Base-by-base conservation (phyloP, 2,329 filamentous ascomycete genomes). In the Phoma sp. region DNA sequence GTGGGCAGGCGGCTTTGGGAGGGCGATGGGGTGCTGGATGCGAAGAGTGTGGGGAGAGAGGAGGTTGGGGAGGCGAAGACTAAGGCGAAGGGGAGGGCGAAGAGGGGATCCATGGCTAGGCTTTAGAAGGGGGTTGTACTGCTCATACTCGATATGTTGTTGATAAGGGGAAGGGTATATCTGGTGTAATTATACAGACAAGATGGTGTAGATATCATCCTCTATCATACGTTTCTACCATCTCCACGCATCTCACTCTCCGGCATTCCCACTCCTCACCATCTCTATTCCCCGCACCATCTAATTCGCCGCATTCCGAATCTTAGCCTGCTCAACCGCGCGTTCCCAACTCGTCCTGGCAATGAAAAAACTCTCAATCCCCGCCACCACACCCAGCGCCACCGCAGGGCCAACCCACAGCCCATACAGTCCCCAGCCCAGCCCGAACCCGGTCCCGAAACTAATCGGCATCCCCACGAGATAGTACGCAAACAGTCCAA, bases 401-500 rank as follows among this genome's bases (percentile, higher is more conserved):
- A 96, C 73, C 1, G 78, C 78, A 1, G 79, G 79, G 4, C 79
- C 79, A 51, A 49, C 78, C 93, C 93, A 98, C 14, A 98, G 78
- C 0, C 93, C 93, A 51, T 85, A 81, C 33, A 98, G 78, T 41
- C 86, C 85, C 91, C 89, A 96, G 18, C 81, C 81, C 0, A 93
- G 77, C 0, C 86, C 88, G 72, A 98, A 96, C 0, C 87, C 89
- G 0, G 89, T 85, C 4, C 83, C 85, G 61, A 97, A 89, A 35
- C 88, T 91, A 30, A 96, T 85, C 0, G 95, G 93, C 75, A 98
- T 81, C 0, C 91, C 93, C 24, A 98, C 82, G 14, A 84, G 78
- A 74, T 98, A 99, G 77, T 97, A 97, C 22, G 88, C 88, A 44
- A 91, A 85, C 2, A 98, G 77, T 67, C 95, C 96, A 7, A 93